Conservation (phyloP, 2,329 filamentous ascomycete species). For the Sclerotinia trifoliorum region DNA sequence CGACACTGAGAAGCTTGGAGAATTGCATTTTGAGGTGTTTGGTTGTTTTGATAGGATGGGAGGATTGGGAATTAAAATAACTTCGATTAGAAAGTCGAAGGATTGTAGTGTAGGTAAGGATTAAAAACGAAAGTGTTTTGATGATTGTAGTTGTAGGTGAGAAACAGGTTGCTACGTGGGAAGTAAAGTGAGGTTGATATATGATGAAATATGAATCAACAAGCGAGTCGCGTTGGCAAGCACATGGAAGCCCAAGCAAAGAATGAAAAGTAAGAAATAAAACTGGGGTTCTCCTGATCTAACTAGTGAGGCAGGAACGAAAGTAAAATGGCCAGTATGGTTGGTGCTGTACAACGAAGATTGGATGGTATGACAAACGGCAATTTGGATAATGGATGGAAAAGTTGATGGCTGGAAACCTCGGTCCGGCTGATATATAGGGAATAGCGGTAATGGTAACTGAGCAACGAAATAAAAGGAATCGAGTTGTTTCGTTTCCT, state of each 20-base stretch:
- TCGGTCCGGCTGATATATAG: background rate
- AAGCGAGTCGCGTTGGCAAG: background rate
- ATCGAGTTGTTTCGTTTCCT: background rate
- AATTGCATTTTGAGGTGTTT: slow-evolving; percentile 19
- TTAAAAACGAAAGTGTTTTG: background rate
- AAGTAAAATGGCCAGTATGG: slow-evolving; percentile 5
- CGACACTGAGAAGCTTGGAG: slow-evolving; percentile 18
- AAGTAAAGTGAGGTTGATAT: slow-evolving; percentile 14
- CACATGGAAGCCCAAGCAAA: background rate
- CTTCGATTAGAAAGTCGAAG: background rate
- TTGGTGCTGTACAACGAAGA: background rate
- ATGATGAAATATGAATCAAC: slow-evolving; percentile 19
- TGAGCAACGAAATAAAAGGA: background rate
- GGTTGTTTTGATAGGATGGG: background rate
- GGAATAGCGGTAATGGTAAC: background rate
- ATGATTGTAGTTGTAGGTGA: slow-evolving; percentile 8
- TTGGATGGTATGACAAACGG: slow-evolving; percentile 7
- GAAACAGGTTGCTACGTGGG: background rate
- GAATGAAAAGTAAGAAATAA: slow-evolving; percentile 1
- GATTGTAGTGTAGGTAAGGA: background rate
- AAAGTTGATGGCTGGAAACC: slow-evolving; percentile 6
- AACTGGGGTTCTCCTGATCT: slow-evolving; percentile 5
- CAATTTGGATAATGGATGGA: background rate
- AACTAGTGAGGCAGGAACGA: slow-evolving; percentile 6
- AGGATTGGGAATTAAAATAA: background rate